Base-by-base conservation (phyloP, 768 basidiomycete species). In the Xerocomellus dryophilus region DNA sequence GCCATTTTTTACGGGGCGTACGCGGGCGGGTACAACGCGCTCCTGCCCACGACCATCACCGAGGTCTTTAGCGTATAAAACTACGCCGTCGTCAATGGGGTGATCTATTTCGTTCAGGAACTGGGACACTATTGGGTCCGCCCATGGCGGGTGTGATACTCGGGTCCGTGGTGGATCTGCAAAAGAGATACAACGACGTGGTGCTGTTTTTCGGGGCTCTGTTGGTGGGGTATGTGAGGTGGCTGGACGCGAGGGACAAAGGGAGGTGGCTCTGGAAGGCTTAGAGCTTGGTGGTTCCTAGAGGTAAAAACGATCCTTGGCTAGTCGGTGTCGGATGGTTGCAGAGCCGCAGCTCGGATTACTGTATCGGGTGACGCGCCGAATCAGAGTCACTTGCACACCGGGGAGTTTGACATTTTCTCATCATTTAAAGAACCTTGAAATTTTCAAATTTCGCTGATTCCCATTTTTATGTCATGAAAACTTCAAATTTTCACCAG, bases 31-130 rank as follows among this genome's bases (percentile, higher is more conserved):
- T 31, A 56, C 38, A 51, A 51, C 20, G 39, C 49, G 18, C 49
- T 42, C 29, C 42, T 29, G n/a, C 39, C 36, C 43, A 51, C 54
- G 43, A 49, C 36, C n/a, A 45, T 36, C 38, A 35, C 54, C 49
- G 43, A 55, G 43, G 32, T 55, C n/a, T 50, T 50, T 34, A 38
- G 49, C 31, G 49, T 12, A 17, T 31, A 27, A 46, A 46, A 10
- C 32, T 41, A 21, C 4, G 38, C 43, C 7, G 43, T 23, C 23
- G 43, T 55, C 2, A 50, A 45, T 20, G 48, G 43, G 31, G 27
- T 17, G 20, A 40, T 45, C 35, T 43, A 49, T 43, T 39, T 45
- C 43, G 17, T 44, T 21, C 38, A 29, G 21, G 53, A n/a, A 47
- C 41, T 32, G 53, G 53, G 18, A 35, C 34, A 8, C 10, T 42